Evolutionary conservation across 352 stramenopile genomes (phyloP).

Genomic region (Globisporangium solare): DNA sequence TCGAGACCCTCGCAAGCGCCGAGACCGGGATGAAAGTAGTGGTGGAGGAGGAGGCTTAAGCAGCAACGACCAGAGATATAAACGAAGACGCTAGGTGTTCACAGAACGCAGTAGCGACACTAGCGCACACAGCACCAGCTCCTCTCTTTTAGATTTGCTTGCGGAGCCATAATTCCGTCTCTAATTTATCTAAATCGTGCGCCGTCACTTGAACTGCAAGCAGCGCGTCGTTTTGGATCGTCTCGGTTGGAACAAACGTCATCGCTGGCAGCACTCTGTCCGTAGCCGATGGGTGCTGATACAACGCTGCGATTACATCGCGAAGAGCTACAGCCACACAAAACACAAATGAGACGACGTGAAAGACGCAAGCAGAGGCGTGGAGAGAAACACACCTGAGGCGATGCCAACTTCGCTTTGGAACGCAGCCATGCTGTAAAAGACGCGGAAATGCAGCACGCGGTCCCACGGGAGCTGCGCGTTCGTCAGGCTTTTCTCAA

Average conservation of each 20-base stretch:
- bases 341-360: not conserved
- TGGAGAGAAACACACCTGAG: conserved; percentile 13
- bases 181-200: conserved; percentile 75
- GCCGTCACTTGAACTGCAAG: conserved; percentile 62
- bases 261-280: conserved; percentile 33
- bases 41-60: not conserved
- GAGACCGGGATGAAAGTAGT: conserved; percentile 42
- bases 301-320: not conserved
- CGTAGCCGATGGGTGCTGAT: conserved; percentile 6
- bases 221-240: conserved; percentile 41
- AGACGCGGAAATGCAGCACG: conserved; percentile 64
- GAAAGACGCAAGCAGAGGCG: too few species aligned
- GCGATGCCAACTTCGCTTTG: conserved; percentile 49
- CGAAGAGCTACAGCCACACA: conserved; percentile 10
- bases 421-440: conserved; percentile 49
- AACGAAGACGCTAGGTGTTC: conserved; percentile 42
- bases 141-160: conserved; percentile 53
- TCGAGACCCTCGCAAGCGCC: conserved; percentile 63
- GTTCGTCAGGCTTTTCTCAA: conserved; percentile 27
- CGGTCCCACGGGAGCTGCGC: conserved; percentile 54
- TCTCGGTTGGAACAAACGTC: conserved; percentile 72
- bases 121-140: not conserved
- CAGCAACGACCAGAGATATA: conserved; percentile 18
- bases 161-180: conserved; percentile 81
- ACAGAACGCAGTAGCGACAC: not conserved